Percentiles rank a stretch among this genome's conserved stretches.
These are phyloP conservation scores for Plectosphaerella plurivora DNA, from an alignment of 2,329 filamentous ascomycete genomes.

Conservation along the genomic window DNA sequence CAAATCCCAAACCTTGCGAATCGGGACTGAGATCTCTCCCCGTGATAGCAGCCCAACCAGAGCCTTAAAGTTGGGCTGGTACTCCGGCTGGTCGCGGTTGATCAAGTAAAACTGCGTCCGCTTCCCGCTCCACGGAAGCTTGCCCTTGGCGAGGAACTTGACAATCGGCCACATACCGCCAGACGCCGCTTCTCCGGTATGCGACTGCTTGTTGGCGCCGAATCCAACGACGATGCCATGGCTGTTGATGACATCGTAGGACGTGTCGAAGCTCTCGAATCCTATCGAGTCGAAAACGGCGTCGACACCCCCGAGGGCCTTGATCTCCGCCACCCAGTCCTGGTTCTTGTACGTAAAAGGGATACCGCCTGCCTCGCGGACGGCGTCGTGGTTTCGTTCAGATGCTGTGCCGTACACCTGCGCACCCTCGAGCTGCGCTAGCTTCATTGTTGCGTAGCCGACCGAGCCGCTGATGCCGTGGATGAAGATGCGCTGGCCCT, in stretches of 20 bases:
- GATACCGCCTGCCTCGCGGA: conserved; percentile 29
- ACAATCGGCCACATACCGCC: conserved; percentile 21
- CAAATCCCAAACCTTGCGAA: conserved; percentile 33
- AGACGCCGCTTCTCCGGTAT: conserved; percentile 24
- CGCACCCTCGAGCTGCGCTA: conserved; percentile 37
- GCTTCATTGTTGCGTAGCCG: conserved; percentile 33
- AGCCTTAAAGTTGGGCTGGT: conserved; percentile 19
- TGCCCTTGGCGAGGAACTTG: conserved; percentile 22
- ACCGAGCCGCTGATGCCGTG: conserved; percentile 46
- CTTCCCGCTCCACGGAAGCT: conserved; percentile 12
- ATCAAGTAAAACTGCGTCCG: conserved; percentile 29
- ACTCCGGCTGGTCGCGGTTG: conserved; percentile 24
- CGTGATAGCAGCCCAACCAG: conserved; percentile 23
- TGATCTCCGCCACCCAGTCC: conserved; percentile 42
- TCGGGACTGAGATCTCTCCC: conserved; percentile 25
- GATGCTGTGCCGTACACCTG: conserved; percentile 44
- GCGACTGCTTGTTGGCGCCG: conserved; percentile 26
- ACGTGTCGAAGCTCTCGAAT: conserved; percentile 44
- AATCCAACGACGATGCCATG: conserved; percentile 31
- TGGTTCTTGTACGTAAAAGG: conserved; percentile 44
- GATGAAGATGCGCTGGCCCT: conserved; percentile 41
- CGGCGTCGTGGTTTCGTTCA: conserved; percentile 33
- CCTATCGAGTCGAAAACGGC: conserved; percentile 43
- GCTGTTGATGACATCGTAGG: conserved; percentile 34
- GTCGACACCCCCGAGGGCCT: conserved; percentile 37